Base-by-base conservation (phyloP, 108 stramenopile species). In the Bacterosira constricta region DNA sequence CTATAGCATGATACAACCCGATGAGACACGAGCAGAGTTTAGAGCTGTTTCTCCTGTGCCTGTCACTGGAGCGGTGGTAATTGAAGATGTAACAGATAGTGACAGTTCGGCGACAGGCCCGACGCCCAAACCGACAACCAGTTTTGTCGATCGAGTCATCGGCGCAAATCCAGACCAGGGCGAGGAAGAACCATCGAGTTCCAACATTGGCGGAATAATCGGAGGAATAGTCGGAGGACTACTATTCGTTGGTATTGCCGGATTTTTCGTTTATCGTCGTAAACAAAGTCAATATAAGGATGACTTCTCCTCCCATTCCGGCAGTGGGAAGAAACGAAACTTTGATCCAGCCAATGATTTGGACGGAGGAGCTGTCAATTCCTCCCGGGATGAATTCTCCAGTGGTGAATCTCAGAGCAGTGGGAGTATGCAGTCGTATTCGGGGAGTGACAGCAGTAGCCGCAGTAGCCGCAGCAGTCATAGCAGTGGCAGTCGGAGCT, bases 201-300 rank as follows among this genome's bases (percentile, higher is more conserved):
- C 73, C 57, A 66, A 47, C 44, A 27, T 18, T 17, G 57, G 45
- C 8, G 73, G 62, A 17, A 74, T 74, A 25, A 64, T 57, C 23
- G 63, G 38, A 39, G 73, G 63, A 2, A 29, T 66, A 17, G 56
- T 34, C 38, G 25, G 56, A 2, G 56, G 61, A 6, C 42, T 74
- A 3, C 29, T 74, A 31, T 32, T 50, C 3, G 46, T 50, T 35
- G 42, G 57, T 9, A 15, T 65, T 27, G 17, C 49, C n/a, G 56
- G 45, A 26, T 56, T 74, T 36, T 57, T 66, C 51, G 64, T 60
- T 3, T 31, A 29, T 6, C 52, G 64, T 37, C 64, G 73, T 35
- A 52, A 36, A 26, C 44, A 29, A 17, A 8, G 17, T 23, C 6
- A 30, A 42, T 12, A 6, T 12, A n/a, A 2, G 41, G 17, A 42